Evolutionary conservation across 1,284 basidiomycete genomes (phyloP).

Genomic region (Anthracocystis panici-leucophaei): DNA sequence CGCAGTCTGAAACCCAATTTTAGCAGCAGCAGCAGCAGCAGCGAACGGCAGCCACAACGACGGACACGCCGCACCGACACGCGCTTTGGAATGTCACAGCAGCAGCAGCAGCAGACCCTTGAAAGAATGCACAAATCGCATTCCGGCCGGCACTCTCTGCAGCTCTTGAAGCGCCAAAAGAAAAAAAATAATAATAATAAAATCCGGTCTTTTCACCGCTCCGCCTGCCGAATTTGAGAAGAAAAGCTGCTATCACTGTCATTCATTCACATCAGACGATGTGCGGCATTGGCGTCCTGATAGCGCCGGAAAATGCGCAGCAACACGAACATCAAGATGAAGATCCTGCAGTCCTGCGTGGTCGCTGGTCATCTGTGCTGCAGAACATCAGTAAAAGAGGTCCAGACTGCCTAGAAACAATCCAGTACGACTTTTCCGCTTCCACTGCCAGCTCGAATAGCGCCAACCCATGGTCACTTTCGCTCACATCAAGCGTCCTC

Average conservation of each 20-base stretch:
- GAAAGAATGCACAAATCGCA: not conserved
- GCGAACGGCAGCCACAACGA: too few relatives aligned
- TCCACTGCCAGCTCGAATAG: not conserved
- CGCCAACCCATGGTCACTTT: constrained; percentile 16
- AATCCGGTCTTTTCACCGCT: constrained; percentile 22
- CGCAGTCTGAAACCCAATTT: not conserved
- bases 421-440: constrained; percentile 16
- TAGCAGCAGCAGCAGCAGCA: constrained; percentile 5
- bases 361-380: constrained; percentile 30
- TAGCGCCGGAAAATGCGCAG: constrained; percentile 12
- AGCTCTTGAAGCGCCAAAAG: not conserved
- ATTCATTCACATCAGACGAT: constrained; percentile 7
- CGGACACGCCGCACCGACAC: not conserved
- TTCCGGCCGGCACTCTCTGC: constrained; percentile 18
- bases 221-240: constrained; percentile 12
- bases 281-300: constrained; percentile 41
- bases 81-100: not conserved
- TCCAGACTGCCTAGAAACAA: constrained; percentile 19
- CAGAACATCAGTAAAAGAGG: constrained; percentile 25
- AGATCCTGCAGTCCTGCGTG: not conserved
- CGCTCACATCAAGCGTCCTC: constrained; percentile 52
- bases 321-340: not conserved
- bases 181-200: too few relatives aligned
- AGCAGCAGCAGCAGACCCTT: constrained; percentile 3
- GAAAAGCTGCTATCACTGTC: not conserved